Evolutionary conservation across 306 rosid species (phyloP), one percentile per base, ranked within the genome.

Genomic region (Biancaea sappan): DNA sequence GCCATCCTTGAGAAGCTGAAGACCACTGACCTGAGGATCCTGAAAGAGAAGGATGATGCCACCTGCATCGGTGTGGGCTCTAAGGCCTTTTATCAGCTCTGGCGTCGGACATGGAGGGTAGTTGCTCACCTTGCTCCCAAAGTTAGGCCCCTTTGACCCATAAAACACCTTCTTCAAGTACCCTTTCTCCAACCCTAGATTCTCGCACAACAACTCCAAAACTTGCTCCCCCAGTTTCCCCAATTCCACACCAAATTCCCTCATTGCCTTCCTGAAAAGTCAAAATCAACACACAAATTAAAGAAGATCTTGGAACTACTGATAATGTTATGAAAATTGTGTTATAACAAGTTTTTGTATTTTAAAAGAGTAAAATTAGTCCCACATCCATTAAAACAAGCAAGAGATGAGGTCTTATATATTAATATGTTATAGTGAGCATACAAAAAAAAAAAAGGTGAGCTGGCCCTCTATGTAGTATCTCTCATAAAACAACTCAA

Each of bases 61-160:
- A 19, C 96, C 97, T 38, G 96, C 97, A 53, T 93, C 97, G 0
- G 97, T 93, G 81, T 93, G 98, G 46, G 97, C 98, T 59, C 97
- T 78, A 2, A 91, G 96, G 18, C 97, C 98, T 74, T 91, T 86
- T 38, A 93, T 83, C 2, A 91, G 84, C 25, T 93, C 93, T 9
- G 97, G 96, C 19, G 89, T 93, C n/a, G 98, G 96, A 77, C 98
- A 93, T 1, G 96, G 87, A 63, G 96, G 97, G 80, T 93, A 93
- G 79, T 83, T 91, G 76, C 97, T 89, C 0, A 93, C 92, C 75
- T 93, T 93, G 4, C 91, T 89, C 8, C 96, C 98, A 79, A 91
- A 93, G 48, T 79, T 91, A 26, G 97, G 96, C 2, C 93, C 97
- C 25, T 86, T 89, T 0, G 97, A 84, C 1, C 97, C 98, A 69